Evolutionary conservation across 139 green algal genomes (phyloP), one percentile per base, ranked within the genome.

Genomic region (Haematococcus sp.): DNA sequence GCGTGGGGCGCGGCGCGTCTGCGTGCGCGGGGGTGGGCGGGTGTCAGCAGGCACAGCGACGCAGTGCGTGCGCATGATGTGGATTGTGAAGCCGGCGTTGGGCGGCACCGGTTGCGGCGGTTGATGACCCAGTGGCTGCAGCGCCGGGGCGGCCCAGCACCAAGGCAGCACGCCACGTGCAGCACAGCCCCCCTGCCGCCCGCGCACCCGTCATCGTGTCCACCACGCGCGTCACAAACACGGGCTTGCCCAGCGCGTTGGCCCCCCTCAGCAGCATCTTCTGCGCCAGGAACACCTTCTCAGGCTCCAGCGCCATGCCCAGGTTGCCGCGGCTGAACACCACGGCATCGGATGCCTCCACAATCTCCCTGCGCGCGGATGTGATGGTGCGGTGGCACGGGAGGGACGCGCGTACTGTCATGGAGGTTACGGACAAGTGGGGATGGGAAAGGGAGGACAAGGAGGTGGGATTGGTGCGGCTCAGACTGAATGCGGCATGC

Each of bases 151-250:
- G 46, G 17, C 46, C 46, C 15, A 55, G 46, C 17, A 23, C 40
- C 40, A 49, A 49, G 40, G 40, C 40, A 49, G 40, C 11, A 49
- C 40, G 11, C 40, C n/a, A n/a, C 23, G 9, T 28, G 22, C 54
- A 32, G 54, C 15, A 61, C 22, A 61, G 9, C n/a, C 11, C 11
- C 4, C 22, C 11, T 7, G 11, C 7, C n/a, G 17, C 54, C 54
- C 43, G 3, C 69, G 17, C 49, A 84, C 78, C 83, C 4, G 80
- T 88, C 94, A 98, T 97, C 33, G 91, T 95, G 83, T 98, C 94
- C 44, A 97, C 87, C 44, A 98, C 81, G 25, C 92, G 89, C 0
- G 94, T 97, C 9, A 95, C 83, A 49, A 94, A 84, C 22, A 93
- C 84, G 1, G 93, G 92, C 86, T 95, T 96, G 79, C 93, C 90